Conservation (phyloP, 495 filamentous ascomycete species). For the Rusavskia elegans region DNA sequence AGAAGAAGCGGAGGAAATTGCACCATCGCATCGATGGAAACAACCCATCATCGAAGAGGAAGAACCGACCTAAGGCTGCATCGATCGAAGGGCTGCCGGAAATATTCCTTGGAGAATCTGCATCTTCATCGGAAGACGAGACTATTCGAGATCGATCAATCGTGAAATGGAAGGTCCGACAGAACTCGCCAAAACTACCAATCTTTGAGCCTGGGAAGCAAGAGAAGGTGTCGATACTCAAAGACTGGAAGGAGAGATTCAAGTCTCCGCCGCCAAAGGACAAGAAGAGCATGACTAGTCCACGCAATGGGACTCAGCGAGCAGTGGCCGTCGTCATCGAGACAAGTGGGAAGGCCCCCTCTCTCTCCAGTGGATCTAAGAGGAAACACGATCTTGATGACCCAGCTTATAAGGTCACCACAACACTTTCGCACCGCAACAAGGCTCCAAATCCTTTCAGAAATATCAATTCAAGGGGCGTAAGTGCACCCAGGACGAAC, state of each 20-base stretch:
- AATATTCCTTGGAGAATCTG: not conserved
- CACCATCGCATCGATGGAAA: too few species aligned
- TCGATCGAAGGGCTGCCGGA: not conserved
- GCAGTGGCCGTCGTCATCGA: not conserved
- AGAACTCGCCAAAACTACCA: slow-evolving; percentile 17
- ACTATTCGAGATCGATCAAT: slow-evolving; percentile 16
- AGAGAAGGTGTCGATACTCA: slow-evolving; percentile 30
- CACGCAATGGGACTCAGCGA: not conserved
- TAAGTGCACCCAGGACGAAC: too few species aligned
- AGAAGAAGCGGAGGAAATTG: slow-evolving; percentile 1
- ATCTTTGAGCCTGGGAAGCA: slow-evolving; percentile 25
- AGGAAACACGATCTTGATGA: not conserved
- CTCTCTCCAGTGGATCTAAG: not conserved
- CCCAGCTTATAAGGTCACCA: too few species aligned
- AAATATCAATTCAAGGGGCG: too few species aligned
- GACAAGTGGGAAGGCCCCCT: not conserved
- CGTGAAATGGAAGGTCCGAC: slow-evolving; percentile 21
- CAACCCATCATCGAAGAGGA: not conserved
- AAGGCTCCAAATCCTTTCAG: too few species aligned
- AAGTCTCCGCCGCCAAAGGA: slow-evolving; percentile 5
- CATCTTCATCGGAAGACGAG: not conserved
- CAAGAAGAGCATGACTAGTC: not conserved
- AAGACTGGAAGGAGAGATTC: slow-evolving; percentile 38
- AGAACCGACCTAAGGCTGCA: not conserved
- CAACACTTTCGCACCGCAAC: too few species aligned